phyloP scores from a whole-genome alignment of 148 eudicot species.

The Drosera capensis region DNA sequence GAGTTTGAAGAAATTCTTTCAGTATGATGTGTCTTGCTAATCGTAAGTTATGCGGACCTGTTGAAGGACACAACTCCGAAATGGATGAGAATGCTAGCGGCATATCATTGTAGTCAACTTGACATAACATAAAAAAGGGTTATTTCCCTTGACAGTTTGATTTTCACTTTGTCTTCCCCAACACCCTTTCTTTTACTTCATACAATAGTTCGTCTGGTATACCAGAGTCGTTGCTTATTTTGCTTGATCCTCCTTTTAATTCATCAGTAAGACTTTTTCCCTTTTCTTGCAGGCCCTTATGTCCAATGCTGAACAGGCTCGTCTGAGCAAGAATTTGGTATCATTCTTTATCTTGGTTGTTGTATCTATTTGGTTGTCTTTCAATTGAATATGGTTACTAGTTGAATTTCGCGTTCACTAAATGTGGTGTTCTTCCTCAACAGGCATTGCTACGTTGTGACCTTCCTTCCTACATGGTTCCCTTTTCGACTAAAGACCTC shows the following conservation, averaged over 20 bases:
- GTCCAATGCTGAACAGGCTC: slow-evolving; percentile 61
- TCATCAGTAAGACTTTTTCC: too few relatives aligned
- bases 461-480: slow-evolving; percentile 90
- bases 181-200: too few relatives aligned
- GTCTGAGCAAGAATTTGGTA: slow-evolving; percentile 81
- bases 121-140: too few relatives aligned
- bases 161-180: too few relatives aligned
- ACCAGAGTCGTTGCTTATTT: too few relatives aligned
- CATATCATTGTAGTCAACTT: too few relatives aligned
- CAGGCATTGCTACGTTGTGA: slow-evolving; percentile 89
- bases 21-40: background rate
- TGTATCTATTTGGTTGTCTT: slow-evolving; percentile 3
- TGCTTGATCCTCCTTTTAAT: too few relatives aligned
- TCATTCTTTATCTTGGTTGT: slow-evolving; percentile 6
- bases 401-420: background rate
- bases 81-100: too few relatives aligned
- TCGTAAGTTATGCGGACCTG: background rate
- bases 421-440: background rate
- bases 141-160: too few relatives aligned
- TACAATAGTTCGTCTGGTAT: too few relatives aligned
- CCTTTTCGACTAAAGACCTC: slow-evolving; percentile 53
- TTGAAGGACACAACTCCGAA: background rate
- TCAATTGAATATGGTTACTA: background rate
- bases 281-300: slow-evolving; percentile 50
- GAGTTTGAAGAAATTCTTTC: background rate